phyloP scores from a whole-genome alignment of 2,329 filamentous ascomycete genomes.

The Cladosporium sp. region DNA sequence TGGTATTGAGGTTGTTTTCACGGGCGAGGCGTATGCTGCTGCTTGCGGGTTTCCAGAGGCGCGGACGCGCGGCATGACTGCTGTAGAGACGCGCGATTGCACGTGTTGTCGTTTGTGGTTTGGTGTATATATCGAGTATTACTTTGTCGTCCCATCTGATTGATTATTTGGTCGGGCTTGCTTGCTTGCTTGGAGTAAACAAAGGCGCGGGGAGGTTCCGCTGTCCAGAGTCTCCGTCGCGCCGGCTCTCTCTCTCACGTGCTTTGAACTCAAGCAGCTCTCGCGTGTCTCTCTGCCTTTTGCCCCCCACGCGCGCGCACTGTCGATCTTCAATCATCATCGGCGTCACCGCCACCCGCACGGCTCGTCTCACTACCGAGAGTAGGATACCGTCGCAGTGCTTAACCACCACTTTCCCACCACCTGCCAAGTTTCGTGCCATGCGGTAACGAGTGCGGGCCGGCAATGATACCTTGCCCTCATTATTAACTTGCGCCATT shows the following conservation, averaged over 20 bases:
- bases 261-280: neutral
- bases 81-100: neutral
- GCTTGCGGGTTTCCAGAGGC: constrained; percentile 48
- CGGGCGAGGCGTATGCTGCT: constrained; percentile 53
- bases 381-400: neutral
- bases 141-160: neutral
- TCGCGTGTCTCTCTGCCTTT: neutral
- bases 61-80: constrained; percentile 41
- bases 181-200: constrained; percentile 12
- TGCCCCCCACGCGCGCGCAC: neutral
- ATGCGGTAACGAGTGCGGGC: constrained; percentile 5
- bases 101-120: neutral
- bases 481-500: constrained; percentile 3
- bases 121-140: neutral
- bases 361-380: neutral
- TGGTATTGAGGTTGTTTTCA: constrained; percentile 69
- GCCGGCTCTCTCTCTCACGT: neutral
- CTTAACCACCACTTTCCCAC: neutral
- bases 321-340: neutral
- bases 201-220: constrained; percentile 12
- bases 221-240: neutral
- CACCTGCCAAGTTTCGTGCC: neutral
- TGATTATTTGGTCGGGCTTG: neutral
- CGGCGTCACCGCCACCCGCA: neutral
- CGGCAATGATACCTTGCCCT: neutral